These are phyloP conservation scores for Calonectria pauciramosa DNA, from an alignment of 2,329 filamentous ascomycete species.

Conservation along the genomic window DNA sequence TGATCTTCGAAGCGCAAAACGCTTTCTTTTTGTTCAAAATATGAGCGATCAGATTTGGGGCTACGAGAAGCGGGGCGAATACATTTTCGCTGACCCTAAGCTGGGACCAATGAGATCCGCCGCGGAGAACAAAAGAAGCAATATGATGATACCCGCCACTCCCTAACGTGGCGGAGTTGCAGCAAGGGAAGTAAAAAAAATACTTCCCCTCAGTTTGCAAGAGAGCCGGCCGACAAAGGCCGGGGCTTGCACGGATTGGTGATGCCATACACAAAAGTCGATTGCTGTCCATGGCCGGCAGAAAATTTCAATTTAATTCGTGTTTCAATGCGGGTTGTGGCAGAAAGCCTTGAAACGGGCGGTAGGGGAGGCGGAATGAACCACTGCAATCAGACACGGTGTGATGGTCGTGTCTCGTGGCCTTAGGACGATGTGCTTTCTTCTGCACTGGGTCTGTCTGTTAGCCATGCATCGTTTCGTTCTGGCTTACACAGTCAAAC, in stretches of 20 bases:
- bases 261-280: background rate
- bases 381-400: constrained; percentile 25
- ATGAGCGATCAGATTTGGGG: constrained; percentile 29
- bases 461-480: background rate
- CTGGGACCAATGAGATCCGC: constrained; percentile 38
- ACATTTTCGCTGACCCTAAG: constrained; percentile 22
- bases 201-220: background rate
- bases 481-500: background rate
- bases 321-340: constrained; percentile 9
- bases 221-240: background rate
- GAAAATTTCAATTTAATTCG: background rate
- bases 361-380: constrained; percentile 10
- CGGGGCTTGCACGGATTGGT: background rate
- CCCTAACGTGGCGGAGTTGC: constrained; percentile 23
- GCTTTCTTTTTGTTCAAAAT: constrained; percentile 10
- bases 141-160: constrained; percentile 38
- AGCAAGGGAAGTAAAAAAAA: constrained; percentile 26
- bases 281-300: background rate
- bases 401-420: constrained; percentile 24
- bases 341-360: constrained; percentile 20
- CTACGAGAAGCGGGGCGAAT: constrained; percentile 31
- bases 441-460: background rate
- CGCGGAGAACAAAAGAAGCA: constrained; percentile 45
- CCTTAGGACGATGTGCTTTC: constrained; percentile 4
- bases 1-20: background rate